phyloP scores from a whole-genome alignment of 257 asterid genomes.

The Plantago elongata region DNA sequence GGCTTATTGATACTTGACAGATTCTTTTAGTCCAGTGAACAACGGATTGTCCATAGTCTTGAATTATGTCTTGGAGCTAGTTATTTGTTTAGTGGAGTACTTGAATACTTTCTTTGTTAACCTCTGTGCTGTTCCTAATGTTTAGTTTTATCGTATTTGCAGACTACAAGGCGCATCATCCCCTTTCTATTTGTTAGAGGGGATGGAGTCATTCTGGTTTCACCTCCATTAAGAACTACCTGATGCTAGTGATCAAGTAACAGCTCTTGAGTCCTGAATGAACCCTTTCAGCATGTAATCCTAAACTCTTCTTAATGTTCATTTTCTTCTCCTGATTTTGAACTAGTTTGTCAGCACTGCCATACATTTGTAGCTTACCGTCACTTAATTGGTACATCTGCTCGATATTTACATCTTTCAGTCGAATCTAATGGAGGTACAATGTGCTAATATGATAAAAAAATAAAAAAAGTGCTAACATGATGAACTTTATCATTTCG shows the following conservation, averaged over 20 bases:
- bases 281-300: conserved; percentile 12
- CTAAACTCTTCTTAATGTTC: neutral
- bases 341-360: conserved; percentile 12
- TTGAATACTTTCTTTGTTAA: neutral
- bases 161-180: conserved; percentile 76
- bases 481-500: no score
- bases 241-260: conserved; percentile 30
- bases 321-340: conserved; percentile 1
- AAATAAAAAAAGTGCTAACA: no score
- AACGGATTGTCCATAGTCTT: no score
- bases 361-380: conserved; percentile 13
- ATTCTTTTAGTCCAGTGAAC: no score
- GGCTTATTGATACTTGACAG: no score
- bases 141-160: conserved; percentile 12
- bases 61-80: no score
- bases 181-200: conserved; percentile 93
- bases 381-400: neutral
- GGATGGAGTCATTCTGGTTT: conserved; percentile 91
- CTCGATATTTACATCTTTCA: neutral
- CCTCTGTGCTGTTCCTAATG: neutral
- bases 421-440: no score
- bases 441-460: no score
- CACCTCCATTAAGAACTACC: conserved; percentile 90
- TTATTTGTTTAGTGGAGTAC: no score
- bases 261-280: conserved; percentile 13